Evolutionary conservation across 768 basidiomycete species (phyloP).

Genomic region (Ramaria sp.): DNA sequence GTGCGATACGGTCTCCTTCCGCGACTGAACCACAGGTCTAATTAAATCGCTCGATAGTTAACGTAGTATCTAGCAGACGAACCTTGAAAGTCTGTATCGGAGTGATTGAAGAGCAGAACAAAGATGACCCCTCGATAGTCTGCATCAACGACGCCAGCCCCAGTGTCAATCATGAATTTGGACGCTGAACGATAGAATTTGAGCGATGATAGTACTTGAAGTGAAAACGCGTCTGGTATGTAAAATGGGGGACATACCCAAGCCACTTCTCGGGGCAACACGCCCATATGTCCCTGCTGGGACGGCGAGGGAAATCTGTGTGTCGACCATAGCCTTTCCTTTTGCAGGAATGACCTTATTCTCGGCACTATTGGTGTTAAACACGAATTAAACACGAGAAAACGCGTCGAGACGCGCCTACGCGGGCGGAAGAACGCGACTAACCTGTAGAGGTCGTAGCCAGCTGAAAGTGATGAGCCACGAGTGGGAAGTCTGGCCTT

Average conservation of each 20-base stretch:
- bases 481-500: slow-evolving; percentile 79
- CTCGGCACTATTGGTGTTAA: slow-evolving; percentile 52
- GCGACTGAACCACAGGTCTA: slow-evolving; percentile 45
- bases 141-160: slow-evolving; percentile 93
- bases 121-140: slow-evolving; percentile 91
- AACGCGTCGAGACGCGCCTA: neutral
- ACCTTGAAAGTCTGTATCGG: slow-evolving; percentile 86
- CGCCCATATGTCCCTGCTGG: slow-evolving; percentile 93
- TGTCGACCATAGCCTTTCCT: slow-evolving; percentile 87
- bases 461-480: slow-evolving; percentile 79
- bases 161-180: slow-evolving; percentile 97
- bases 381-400: neutral
- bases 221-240: neutral
- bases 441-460: slow-evolving; percentile 94
- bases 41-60: neutral
- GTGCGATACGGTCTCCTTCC: slow-evolving; percentile 92
- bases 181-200: slow-evolving; percentile 44
- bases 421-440: slow-evolving; percentile 13
- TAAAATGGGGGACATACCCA: slow-evolving; percentile 48
- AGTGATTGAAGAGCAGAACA: slow-evolving; percentile 87
- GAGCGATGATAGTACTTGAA: neutral
- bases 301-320: slow-evolving; percentile 88
- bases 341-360: slow-evolving; percentile 72
- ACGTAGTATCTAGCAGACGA: slow-evolving; percentile 10
- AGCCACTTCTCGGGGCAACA: slow-evolving; percentile 89